Evolutionary conservation across 495 filamentous ascomycete genomes (phyloP), one percentile per base, ranked within the genome.

Genomic region (Xylaria longipes): DNA sequence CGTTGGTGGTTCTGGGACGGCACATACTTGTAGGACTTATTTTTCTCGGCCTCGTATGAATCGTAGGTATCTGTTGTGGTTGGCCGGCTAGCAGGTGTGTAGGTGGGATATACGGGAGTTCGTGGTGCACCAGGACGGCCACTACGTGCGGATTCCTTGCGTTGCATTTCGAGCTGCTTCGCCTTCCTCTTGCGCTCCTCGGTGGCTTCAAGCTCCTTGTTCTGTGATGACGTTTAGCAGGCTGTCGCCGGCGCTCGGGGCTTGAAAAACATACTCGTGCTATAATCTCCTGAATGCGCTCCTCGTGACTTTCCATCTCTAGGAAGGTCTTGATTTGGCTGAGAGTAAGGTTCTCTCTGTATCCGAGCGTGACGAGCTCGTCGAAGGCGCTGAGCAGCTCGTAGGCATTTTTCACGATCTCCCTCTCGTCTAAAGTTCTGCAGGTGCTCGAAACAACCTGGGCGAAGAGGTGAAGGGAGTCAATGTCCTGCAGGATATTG

Each of bases 281-380:
- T 80, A 98, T 97, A 54, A 98, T 97, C 78, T 97, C 95, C 78
- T 98, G 96, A 69, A 99, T 97, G 76, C 96, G 90, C 86, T 98
- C 96, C 83, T 99, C 97, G 77, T 98, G 96, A 82, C 91, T 94
- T 83, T 98, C 97, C 96, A 99, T 99, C 80, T 98, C 96, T 74
- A 99, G 77, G 84, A 99, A 99, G 0, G 96, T 97, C 87, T 95
- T 97, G 84, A 99, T 98, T 84, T 99, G 96, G 76, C 89, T 91
- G 41, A 98, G 86, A 31, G 95, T 95, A 65, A 98, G 85, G 77
- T 98, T 99, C 84, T 99, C 96, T 78, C 97, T 83, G 80, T 99
- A 98, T 8, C 96, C 96, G 75, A 97, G 83, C 1, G 94, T 97
- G 65, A 99, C 95, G 73, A 98, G 85, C 81, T 99, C 96, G 78